phyloP scores from a whole-genome alignment of 2,329 filamentous ascomycete genomes.

The Cordyceps javanica region DNA sequence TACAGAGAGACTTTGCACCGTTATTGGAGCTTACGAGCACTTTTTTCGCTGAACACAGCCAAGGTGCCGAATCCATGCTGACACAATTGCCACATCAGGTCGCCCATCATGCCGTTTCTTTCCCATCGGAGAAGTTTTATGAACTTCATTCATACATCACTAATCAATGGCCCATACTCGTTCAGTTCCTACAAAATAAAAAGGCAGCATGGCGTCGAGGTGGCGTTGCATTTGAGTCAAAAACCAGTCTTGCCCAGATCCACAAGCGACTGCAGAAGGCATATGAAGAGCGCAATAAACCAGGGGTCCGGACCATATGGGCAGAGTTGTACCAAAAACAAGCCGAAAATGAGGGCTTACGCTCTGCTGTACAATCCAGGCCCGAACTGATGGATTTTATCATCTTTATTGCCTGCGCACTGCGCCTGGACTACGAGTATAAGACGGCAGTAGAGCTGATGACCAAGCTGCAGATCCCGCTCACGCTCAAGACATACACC shows the following conservation, averaged over 20 bases:
- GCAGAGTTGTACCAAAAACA: constrained; percentile 23
- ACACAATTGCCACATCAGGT: constrained; percentile 4
- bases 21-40: constrained; percentile 20
- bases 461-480: constrained; percentile 43
- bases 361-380: constrained; percentile 25
- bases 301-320: constrained; percentile 28
- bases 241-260: constrained; percentile 16
- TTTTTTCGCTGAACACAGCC: neutral
- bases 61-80: neutral
- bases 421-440: constrained; percentile 23
- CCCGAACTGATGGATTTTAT: constrained; percentile 34
- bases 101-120: neutral
- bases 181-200: constrained; percentile 19
- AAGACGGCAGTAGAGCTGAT: constrained; percentile 37
- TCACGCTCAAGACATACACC: constrained; percentile 63
- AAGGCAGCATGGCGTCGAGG: constrained; percentile 19
- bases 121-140: constrained; percentile 17
- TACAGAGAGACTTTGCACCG: constrained; percentile 21
- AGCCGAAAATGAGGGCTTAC: constrained; percentile 20
- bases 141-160: constrained; percentile 22
- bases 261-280: constrained; percentile 26
- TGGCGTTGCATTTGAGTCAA: neutral
- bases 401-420: constrained; percentile 34
- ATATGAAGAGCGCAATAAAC: constrained; percentile 24
- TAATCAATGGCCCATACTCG: constrained; percentile 23